A percentile compares a stretch with the other conserved stretches of the same genome.
Conservation (phyloP, 176 grass and related monocot species). For the Saccharum officinarum region DNA sequence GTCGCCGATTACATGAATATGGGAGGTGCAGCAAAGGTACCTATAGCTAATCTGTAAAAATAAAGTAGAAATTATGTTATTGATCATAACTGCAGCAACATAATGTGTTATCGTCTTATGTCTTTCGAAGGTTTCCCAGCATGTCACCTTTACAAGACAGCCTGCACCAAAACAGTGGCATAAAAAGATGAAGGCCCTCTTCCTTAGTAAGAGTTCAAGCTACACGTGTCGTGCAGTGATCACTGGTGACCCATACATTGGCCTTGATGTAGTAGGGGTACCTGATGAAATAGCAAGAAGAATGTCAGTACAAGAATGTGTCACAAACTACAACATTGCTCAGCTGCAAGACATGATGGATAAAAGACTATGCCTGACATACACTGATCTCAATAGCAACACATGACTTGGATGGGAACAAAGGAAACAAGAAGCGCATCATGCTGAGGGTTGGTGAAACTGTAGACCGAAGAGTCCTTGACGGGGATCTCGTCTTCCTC, state of each 20-base stretch:
- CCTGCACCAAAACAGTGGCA: conserved; percentile 54
- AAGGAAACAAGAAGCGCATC: conserved; percentile 42
- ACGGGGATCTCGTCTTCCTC: conserved; percentile 62
- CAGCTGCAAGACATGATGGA: conserved; percentile 51
- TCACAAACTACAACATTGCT: conserved; percentile 53
- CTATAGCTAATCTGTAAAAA: not conserved
- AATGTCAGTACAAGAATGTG: conserved; percentile 56
- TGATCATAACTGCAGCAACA: conserved; percentile 2
- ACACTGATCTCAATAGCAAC: conserved; percentile 43
- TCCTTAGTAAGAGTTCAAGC: conserved; percentile 67
- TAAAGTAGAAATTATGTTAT: not conserved
- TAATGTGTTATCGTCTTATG: not conserved
- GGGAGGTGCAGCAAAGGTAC: conserved; percentile 55
- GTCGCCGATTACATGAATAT: conserved; percentile 55
- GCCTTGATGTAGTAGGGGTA: conserved; percentile 49
- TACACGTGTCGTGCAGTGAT: conserved; percentile 61
- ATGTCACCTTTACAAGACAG: conserved; percentile 35
- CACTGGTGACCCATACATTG: conserved; percentile 71
- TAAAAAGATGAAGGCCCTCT: conserved; percentile 61
- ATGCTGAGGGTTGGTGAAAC: conserved; percentile 53
- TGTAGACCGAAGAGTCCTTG: conserved; percentile 55
- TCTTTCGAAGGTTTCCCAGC: conserved; percentile 42
- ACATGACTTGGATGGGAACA: conserved; percentile 36
- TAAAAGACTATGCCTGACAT: conserved; percentile 49
- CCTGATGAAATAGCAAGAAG: conserved; percentile 59